Evolutionary conservation across 2,329 filamentous ascomycete species (phyloP).

Genomic region (Alternaria sp.): DNA sequence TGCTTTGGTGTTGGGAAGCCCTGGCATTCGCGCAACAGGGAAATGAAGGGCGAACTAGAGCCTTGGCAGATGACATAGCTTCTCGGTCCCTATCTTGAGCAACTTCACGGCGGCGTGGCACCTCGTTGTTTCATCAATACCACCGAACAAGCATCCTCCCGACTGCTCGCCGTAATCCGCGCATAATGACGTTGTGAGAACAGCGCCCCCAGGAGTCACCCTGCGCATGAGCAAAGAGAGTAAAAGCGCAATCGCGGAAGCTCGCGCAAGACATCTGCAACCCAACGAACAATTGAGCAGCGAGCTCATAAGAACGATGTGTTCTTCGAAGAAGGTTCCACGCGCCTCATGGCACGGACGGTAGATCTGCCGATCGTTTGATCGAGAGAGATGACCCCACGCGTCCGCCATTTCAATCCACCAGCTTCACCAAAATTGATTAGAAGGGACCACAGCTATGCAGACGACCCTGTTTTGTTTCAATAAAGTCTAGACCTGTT

Average conservation of each 20-base stretch:
- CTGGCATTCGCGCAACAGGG: neutral
- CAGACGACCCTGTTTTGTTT: neutral
- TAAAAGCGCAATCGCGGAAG: neutral
- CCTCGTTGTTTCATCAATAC: slow-evolving; percentile 9
- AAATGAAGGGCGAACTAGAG: slow-evolving; percentile 10
- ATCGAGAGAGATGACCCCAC: slow-evolving; percentile 16
- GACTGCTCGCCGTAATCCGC: neutral
- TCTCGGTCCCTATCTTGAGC: neutral
- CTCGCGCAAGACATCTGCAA: neutral
- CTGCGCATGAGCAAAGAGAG: accelerated
- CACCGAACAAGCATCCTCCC: neutral
- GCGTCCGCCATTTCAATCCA: slow-evolving; percentile 15
- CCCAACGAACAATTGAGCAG: neutral
- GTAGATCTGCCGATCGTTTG: slow-evolving; percentile 8
- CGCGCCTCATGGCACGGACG: neutral
- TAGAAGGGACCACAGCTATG: slow-evolving; percentile 1
- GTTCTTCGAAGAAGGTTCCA: neutral
- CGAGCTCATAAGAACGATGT: neutral
- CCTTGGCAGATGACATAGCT: slow-evolving; percentile 5
- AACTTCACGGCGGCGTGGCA: neutral
- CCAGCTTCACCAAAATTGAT: slow-evolving; percentile 2
- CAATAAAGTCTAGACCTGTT: neutral
- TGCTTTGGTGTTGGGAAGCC: neutral
- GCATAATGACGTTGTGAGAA: neutral
- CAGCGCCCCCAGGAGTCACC: neutral